A percentile compares a stretch with the other conserved stretches of the same genome.
Conservation (phyloP, 228 moss, liverwort and hornwort species). For the Sphagnum fallax region DNA sequence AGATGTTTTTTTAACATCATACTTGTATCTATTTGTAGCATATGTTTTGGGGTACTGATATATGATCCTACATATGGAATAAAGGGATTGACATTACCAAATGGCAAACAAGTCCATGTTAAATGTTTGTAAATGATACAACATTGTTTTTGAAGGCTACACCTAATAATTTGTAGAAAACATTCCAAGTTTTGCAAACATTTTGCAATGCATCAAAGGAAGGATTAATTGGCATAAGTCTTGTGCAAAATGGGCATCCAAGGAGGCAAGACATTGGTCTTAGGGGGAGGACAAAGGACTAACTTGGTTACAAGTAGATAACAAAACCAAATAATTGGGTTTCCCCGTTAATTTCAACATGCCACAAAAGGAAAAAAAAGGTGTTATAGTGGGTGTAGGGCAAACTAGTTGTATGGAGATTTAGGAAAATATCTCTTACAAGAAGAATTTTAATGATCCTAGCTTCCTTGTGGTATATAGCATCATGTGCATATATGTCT, state of each 20-base stretch:
- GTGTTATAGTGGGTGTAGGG: neutral
- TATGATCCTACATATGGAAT: neutral
- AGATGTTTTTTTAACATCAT: neutral
- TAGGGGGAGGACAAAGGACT: neutral
- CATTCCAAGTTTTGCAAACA: neutral
- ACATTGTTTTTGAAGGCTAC: neutral
- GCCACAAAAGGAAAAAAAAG: no score
- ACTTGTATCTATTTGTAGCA: neutral
- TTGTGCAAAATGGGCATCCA: neutral
- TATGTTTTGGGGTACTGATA: slow-evolving; percentile 3
- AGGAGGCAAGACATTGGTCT: neutral
- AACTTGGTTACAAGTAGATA: neutral
- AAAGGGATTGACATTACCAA: neutral
- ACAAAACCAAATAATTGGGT: neutral
- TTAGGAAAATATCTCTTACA: neutral
- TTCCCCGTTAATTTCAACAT: neutral
- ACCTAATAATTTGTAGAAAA: neutral
- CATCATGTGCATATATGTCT: neutral
- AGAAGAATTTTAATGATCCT: neutral
- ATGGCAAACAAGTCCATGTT: neutral
- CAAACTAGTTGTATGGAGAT: neutral
- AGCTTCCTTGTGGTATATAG: slow-evolving; percentile 4
- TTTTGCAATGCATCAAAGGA: neutral
- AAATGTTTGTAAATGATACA: slow-evolving; percentile 3
- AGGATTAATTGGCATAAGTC: slow-evolving; percentile 1